Conservation (phyloP, 768 basidiomycete genomes). For the Suillus paluster region DNA sequence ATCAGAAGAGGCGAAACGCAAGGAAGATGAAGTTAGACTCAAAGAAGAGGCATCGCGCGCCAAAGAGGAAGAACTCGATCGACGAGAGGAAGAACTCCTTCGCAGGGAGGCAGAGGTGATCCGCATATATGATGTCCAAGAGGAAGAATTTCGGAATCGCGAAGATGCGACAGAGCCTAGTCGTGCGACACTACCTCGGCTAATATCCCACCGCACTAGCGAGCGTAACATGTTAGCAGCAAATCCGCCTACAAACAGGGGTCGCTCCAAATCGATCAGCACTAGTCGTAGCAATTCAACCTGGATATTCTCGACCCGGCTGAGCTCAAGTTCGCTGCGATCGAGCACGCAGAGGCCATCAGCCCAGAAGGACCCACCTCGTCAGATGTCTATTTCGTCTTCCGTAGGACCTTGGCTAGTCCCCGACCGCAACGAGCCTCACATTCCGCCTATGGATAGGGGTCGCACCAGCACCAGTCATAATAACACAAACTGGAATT, state of each 20-base stretch:
- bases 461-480: constrained; percentile 33
- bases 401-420: constrained; percentile 31
- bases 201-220: constrained; percentile 20
- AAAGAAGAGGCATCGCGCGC: constrained; percentile 25
- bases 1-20: constrained; percentile 28
- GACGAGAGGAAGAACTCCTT: constrained; percentile 31
- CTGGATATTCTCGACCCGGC: constrained; percentile 34
- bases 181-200: constrained; percentile 22
- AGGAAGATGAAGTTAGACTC: constrained; percentile 25
- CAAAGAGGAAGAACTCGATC: constrained; percentile 30
- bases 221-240: constrained; percentile 37
- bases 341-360: constrained; percentile 26
- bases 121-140: constrained; percentile 28
- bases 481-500: constrained; percentile 27
- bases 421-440: constrained; percentile 33
- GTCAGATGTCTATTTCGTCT: constrained; percentile 14
- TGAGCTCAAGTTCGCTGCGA: constrained; percentile 27
- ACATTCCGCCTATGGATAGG: constrained; percentile 36
- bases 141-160: constrained; percentile 33
- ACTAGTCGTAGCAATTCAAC: constrained; percentile 29
- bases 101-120: constrained; percentile 35
- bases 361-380: constrained; percentile 22
- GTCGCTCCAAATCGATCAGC: constrained; percentile 30
- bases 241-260: constrained; percentile 35
- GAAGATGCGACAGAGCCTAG: constrained; percentile 27